Evolutionary conservation across 1,284 basidiomycete species (phyloP).

Genomic region (Ustilago shanxiensis): DNA sequence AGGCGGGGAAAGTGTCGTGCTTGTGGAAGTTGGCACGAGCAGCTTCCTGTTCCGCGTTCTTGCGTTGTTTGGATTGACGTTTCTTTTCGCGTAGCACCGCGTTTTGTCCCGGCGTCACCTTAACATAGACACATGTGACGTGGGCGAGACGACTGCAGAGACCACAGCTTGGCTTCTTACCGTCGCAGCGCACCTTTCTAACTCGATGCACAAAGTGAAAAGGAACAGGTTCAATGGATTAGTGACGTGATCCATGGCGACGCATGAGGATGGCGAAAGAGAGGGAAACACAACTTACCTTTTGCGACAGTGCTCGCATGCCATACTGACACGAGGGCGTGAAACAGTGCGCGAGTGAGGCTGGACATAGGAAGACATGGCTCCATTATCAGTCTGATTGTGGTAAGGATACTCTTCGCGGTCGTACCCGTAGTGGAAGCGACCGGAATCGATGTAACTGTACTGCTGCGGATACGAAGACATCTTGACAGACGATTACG

Average conservation of each 20-base stretch:
- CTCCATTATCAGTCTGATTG: constrained; percentile 6
- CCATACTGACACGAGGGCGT: constrained; percentile 29
- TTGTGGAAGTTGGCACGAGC: constrained; percentile 20
- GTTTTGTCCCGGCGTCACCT: constrained; percentile 32
- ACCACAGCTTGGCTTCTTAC: constrained; percentile 22
- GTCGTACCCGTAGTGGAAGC: constrained; percentile 18
- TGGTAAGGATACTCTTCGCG: not conserved
- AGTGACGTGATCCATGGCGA: constrained; percentile 16
- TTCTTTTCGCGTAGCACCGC: constrained; percentile 31
- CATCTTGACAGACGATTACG: not conserved
- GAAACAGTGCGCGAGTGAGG: constrained; percentile 12
- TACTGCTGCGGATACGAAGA: constrained; percentile 3
- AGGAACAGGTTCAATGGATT: not conserved
- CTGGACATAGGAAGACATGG: constrained; percentile 1
- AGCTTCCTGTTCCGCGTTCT: constrained; percentile 18
- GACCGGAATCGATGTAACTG: not conserved
- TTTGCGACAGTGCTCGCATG: constrained; percentile 37
- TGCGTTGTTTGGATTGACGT: constrained; percentile 14
- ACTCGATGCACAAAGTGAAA: not conserved
- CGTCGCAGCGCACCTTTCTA: constrained; percentile 35
- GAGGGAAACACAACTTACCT: constrained; percentile 15
- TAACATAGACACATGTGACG: constrained; percentile 24
- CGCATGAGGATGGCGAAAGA: constrained; percentile 2
- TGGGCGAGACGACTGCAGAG: constrained; percentile 21
- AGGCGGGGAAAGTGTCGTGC: constrained; percentile 29